phyloP scores from a whole-genome alignment of 345 rosid species.

The Salix dunnii region DNA sequence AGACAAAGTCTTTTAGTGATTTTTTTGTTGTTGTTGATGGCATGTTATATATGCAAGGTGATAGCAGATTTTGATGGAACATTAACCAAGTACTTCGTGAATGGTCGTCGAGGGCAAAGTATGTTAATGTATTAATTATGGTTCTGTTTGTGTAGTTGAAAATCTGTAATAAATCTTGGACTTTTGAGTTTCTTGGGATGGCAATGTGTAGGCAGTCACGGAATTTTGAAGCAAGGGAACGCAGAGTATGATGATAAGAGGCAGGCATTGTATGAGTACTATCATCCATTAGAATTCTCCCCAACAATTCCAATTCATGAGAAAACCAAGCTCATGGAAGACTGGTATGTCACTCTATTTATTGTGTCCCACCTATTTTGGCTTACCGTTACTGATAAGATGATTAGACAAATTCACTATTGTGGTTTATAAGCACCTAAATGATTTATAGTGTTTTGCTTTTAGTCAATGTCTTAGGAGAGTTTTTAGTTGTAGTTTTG shows the following conservation, averaged over 20 bases:
- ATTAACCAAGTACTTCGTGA: constrained; percentile 55
- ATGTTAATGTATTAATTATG: constrained; percentile 12
- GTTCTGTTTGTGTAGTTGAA: background rate
- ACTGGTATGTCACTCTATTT: constrained; percentile 46
- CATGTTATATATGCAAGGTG: constrained; percentile 27
- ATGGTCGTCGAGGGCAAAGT: constrained; percentile 69
- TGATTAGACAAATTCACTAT: background rate
- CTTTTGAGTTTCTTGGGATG: background rate
- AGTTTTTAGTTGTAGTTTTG: background rate
- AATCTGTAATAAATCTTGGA: background rate
- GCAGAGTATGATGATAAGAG: constrained; percentile 71
- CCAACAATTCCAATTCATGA: constrained; percentile 61
- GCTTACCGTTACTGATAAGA: too few relatives aligned
- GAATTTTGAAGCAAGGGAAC: constrained; percentile 76
- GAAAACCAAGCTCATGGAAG: constrained; percentile 92
- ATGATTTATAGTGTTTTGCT: background rate
- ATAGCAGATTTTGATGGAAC: constrained; percentile 91
- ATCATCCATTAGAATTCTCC: constrained; percentile 78
- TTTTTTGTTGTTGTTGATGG: background rate
- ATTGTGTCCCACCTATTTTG: background rate
- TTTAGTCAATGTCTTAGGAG: background rate
- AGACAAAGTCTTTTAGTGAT: background rate
- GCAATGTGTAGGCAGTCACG: constrained; percentile 59
- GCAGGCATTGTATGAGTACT: constrained; percentile 54
- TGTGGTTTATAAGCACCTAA: background rate